Base-by-base conservation (phyloP, 257 asterid genomes). In the Sherardia arvensis region DNA sequence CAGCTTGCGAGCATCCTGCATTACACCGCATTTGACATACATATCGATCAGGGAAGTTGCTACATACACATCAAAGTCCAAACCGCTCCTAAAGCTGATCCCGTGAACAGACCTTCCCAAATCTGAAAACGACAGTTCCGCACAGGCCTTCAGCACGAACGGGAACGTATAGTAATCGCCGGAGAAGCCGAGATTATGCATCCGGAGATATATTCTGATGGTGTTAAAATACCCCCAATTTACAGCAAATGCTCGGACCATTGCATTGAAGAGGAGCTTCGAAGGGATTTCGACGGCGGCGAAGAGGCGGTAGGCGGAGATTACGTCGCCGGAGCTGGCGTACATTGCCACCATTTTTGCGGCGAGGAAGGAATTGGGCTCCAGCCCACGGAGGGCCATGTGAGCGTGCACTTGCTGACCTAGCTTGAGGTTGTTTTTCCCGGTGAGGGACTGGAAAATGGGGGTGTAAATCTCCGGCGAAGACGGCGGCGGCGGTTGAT, bases 331-430 rank as follows among this genome's bases (percentile, higher is more conserved):
- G 69, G 88, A 82, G 80, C 96, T 87, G 40, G 91, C 96, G 81
- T 87, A 90, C 92, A 90, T 87, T 26, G 97, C 95, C n/a, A 90
- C 95, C 90, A 90, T 84, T 69, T 87, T 90, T 27, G 97, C 84
- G 34, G 95, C 78, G 68, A 85, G 64, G 55, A 83, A 79, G 6
- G 86, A 78, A 4, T 67, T 53, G 40, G 85, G 94, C 4, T 61
- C 40, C 60, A 83, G 62, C 76, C 94, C 90, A 26, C 80, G 84
- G 70, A 84, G 65, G 69, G 72, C 38, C 72, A 82, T 23, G 71
- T 77, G 95, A 11, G 91, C 93, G 71, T 90, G 97, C 33, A 90
- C 25, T 78, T 87, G 95, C 23, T 84, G 82, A 26, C 95, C 93
- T 45, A 75, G 80, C 72, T 77, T 87, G 74, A 84, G 81, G 76